phyloP scores from a whole-genome alignment of 2,329 filamentous ascomycete species.

The Phyllosticta citrichinensis region DNA sequence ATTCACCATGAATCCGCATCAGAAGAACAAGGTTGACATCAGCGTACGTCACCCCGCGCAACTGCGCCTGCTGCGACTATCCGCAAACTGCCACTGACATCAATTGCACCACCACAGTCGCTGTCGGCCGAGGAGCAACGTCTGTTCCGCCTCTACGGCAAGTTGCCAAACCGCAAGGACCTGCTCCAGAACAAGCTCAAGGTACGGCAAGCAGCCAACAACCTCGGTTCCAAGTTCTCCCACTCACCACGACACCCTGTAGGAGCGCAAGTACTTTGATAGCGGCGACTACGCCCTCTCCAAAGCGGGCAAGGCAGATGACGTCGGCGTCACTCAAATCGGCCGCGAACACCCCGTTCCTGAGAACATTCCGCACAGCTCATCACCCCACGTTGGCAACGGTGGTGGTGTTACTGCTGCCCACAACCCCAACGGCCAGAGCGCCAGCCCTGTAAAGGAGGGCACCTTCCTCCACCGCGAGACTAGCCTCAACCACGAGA shows the following conservation, averaged over 20 bases:
- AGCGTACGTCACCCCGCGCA: slow-evolving; percentile 53
- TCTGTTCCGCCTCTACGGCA: slow-evolving; percentile 94
- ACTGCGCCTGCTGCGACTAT: background rate
- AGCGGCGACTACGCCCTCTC: slow-evolving; percentile 92
- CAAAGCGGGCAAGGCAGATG: slow-evolving; percentile 92
- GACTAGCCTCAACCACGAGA: slow-evolving; percentile 66
- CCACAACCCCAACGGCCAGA: slow-evolving; percentile 37
- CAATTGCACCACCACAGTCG: slow-evolving; percentile 48
- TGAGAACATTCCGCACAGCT: slow-evolving; percentile 87
- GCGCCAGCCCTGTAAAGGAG: slow-evolving; percentile 82
- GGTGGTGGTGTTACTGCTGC: slow-evolving; percentile 3
- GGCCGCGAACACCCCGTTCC: slow-evolving; percentile 91
- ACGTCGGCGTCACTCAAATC: slow-evolving; percentile 85
- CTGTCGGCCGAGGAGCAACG: slow-evolving; percentile 91
- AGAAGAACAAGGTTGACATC: slow-evolving; percentile 98
- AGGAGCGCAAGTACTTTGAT: slow-evolving; percentile 95
- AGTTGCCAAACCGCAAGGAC: slow-evolving; percentile 92
- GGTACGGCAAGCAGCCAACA: slow-evolving; percentile 30
- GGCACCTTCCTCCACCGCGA: slow-evolving; percentile 76
- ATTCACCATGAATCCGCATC: slow-evolving; percentile 75
- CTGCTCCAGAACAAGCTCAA: slow-evolving; percentile 97
- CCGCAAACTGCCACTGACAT: background rate
- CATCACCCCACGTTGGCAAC: slow-evolving; percentile 45
- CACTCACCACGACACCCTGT: slow-evolving; percentile 4
- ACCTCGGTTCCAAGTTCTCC: background rate